Evolutionary conservation across 2,329 filamentous ascomycete species (phyloP).

Genomic region (Colletotrichum australisinense): DNA sequence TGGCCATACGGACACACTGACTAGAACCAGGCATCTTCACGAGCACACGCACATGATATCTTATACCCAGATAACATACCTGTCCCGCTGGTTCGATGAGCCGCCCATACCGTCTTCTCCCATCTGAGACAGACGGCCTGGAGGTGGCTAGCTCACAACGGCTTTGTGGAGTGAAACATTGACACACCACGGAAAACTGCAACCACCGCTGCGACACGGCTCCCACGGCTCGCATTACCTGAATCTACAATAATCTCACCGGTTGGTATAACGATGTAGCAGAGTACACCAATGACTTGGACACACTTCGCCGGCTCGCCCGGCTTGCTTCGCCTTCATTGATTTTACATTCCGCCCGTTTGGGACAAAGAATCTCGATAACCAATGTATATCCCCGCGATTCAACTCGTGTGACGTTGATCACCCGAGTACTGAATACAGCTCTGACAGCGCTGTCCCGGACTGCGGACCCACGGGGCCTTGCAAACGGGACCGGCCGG

Average conservation of each 20-base stretch:
- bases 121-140: conserved; percentile 23
- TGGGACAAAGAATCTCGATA: neutral
- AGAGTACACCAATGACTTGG: neutral
- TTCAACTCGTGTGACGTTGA: conserved; percentile 8
- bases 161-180: conserved; percentile 26
- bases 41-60: neutral
- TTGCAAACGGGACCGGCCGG: neutral
- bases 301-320: neutral
- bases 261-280: neutral
- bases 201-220: neutral
- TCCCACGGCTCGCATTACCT: conserved; percentile 6
- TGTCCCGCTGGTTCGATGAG: neutral
- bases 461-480: neutral
- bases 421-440: neutral
- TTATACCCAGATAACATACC: neutral
- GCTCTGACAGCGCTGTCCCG: neutral
- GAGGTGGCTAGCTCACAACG: conserved; percentile 8
- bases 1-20: neutral
- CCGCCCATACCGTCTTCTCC: conserved; percentile 20
- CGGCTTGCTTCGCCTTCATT: neutral
- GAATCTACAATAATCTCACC: neutral
- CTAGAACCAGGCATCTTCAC: neutral
- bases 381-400: neutral
- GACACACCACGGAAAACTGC: conserved; percentile 4
- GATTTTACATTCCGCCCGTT: neutral